Percentiles rank a stretch among this genome's conserved stretches.
These are phyloP conservation scores for Monilinia vaccinii-corymbosi DNA, from an alignment of 2,329 filamentous ascomycete species.

Conservation along the genomic window DNA sequence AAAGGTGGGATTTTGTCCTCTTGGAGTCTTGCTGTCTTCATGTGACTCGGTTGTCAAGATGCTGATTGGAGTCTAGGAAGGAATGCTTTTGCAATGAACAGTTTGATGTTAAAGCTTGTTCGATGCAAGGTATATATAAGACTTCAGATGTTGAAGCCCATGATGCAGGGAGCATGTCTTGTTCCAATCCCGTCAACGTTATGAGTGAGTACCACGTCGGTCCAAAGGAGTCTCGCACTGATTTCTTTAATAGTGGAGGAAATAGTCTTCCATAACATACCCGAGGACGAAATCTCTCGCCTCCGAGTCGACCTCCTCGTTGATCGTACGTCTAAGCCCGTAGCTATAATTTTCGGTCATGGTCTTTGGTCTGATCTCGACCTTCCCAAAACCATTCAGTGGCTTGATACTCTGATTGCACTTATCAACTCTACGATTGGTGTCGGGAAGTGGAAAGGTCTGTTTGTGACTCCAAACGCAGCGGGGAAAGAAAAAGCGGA, in stretches of 20 bases:
- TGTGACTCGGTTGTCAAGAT: neutral
- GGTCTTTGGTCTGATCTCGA: conserved; percentile 41
- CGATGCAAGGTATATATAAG: conserved; percentile 40
- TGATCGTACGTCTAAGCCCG: conserved; percentile 17
- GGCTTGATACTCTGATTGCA: conserved; percentile 33
- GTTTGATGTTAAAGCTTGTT: conserved; percentile 41
- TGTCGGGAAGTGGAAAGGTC: conserved; percentile 15
- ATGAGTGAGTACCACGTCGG: conserved; percentile 24
- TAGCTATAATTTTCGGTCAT: conserved; percentile 38
- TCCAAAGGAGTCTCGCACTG: neutral
- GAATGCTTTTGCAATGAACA: conserved; percentile 41
- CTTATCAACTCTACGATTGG: conserved; percentile 20
- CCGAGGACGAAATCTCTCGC: conserved; percentile 33
- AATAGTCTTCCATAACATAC: conserved; percentile 36
- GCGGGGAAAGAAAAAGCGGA: conserved; percentile 38
- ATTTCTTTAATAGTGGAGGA: conserved; percentile 29
- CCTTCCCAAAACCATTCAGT: conserved; percentile 33
- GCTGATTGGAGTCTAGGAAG: conserved; percentile 19
- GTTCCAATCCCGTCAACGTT: conserved; percentile 32
- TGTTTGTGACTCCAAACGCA: conserved; percentile 38
- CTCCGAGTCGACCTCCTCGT: conserved; percentile 31
- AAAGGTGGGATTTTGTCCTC: conserved; percentile 23
- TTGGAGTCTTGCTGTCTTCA: neutral
- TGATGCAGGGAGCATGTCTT: conserved; percentile 35
- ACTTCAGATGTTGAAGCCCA: conserved; percentile 36